Evolutionary conservation across 176 grass and related monocot species (phyloP).

Genomic region (Aegilops umbellulata): DNA sequence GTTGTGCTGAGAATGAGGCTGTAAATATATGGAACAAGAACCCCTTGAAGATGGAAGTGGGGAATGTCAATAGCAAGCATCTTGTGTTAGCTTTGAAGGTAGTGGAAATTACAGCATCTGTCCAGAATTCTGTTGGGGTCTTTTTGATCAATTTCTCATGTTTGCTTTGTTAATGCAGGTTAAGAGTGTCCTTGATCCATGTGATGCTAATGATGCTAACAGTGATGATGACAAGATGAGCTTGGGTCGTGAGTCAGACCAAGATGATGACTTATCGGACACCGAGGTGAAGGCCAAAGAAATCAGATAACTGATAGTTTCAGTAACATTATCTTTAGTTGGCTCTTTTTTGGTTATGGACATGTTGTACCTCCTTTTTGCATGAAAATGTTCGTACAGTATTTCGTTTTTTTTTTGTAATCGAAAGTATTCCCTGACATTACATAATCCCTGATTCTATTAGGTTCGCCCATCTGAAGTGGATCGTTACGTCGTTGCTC

Average conservation of each 20-base stretch:
- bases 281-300: slow-evolving; percentile 61
- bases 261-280: slow-evolving; percentile 76
- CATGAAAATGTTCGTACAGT: background rate
- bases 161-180: slow-evolving; percentile 60
- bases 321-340: background rate
- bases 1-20: slow-evolving; percentile 73
- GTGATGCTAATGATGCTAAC: slow-evolving; percentile 66
- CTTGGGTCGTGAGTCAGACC: slow-evolving; percentile 58
- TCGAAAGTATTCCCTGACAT: background rate
- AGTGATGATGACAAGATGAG: slow-evolving; percentile 71
- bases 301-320: background rate
- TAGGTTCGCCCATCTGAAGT: slow-evolving; percentile 70
- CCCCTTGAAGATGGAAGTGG: slow-evolving; percentile 95
- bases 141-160: slow-evolving; percentile 32
- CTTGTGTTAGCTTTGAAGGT: slow-evolving; percentile 93
- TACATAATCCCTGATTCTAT: slow-evolving; percentile 22
- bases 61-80: slow-evolving; percentile 98
- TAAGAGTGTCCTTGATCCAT: slow-evolving; percentile 97
- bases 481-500: slow-evolving; percentile 78
- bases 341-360: background rate
- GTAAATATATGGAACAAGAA: slow-evolving; percentile 88
- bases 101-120: slow-evolving; percentile 16
- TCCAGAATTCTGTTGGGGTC: background rate
- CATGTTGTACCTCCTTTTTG: background rate
- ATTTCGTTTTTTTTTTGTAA: background rate